Evolutionary conservation across 371 early-diverging fungal species (phyloP).

Genomic region (Syncephalastrum monosporum): DNA sequence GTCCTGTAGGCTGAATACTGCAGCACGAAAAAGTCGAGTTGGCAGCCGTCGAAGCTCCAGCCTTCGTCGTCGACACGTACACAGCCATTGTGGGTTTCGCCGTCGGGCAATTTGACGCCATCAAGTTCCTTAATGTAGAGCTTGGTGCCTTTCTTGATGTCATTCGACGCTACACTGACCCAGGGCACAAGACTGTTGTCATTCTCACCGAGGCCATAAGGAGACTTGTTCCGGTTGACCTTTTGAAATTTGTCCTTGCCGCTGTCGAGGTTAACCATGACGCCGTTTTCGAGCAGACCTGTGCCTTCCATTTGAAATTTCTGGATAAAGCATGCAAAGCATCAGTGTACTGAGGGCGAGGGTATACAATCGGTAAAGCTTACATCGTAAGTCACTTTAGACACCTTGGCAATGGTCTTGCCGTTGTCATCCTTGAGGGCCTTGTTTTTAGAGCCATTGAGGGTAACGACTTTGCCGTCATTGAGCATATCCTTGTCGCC

Average conservation of each 20-base stretch:
- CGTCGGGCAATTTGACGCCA: conserved; percentile 28
- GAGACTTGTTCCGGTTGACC: conserved; percentile 20
- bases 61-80: conserved; percentile 41
- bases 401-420: conserved; percentile 26
- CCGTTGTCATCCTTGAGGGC: conserved; percentile 16
- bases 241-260: conserved; percentile 17
- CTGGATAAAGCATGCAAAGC: conserved; percentile 3
- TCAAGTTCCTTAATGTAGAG: conserved; percentile 33
- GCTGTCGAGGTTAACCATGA: conserved; percentile 25
- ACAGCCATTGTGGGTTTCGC: conserved; percentile 42
- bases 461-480: conserved; percentile 15
- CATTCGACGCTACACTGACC: conserved; percentile 34
- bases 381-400: conserved; percentile 24
- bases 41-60: conserved; percentile 35
- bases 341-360: background rate
- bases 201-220: conserved; percentile 23
- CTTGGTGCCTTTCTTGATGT: conserved; percentile 23
- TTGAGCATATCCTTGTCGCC: conserved; percentile 25
- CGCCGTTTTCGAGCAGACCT: conserved; percentile 23
- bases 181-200: conserved; percentile 24
- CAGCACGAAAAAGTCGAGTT: conserved; percentile 33
- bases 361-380: background rate
- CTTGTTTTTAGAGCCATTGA: conserved; percentile 21
- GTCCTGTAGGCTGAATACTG: conserved; percentile 17
- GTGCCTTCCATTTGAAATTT: conserved; percentile 40